Evolutionary conservation across 176 grass and related monocot genomes (phyloP).

Genomic region (Microstegium vimineum): DNA sequence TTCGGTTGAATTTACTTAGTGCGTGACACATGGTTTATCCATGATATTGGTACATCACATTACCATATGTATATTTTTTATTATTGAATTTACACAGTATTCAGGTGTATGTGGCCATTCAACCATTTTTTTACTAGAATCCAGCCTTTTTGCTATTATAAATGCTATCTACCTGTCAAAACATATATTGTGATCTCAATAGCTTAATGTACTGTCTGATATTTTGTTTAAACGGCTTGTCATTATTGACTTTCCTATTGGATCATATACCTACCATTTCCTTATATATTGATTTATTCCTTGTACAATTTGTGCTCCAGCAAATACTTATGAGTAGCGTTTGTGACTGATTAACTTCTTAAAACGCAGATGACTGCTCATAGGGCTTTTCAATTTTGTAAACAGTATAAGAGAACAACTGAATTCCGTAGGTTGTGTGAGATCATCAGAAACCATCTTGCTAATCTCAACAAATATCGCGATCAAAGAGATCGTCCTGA

Average conservation of each 20-base stretch:
- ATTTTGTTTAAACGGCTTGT: neutral
- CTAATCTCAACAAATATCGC: slow-evolving; percentile 92
- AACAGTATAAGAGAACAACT: slow-evolving; percentile 91
- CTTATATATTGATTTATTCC: neutral
- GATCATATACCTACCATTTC: neutral
- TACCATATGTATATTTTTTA: neutral
- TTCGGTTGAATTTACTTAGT: slow-evolving; percentile 6
- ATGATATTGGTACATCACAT: neutral
- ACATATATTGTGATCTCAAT: neutral
- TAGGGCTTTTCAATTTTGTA: slow-evolving; percentile 94
- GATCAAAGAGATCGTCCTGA: slow-evolving; percentile 95
- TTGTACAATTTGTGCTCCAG: neutral
- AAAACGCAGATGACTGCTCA: slow-evolving; percentile 87
- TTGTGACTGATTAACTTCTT: neutral
- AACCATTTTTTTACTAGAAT: neutral
- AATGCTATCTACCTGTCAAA: neutral
- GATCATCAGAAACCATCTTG: slow-evolving; percentile 92
- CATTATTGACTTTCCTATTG: neutral
- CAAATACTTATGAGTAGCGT: neutral
- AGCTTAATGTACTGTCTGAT: neutral
- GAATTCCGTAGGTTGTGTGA: slow-evolving; percentile 97
- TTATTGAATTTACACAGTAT: no score
- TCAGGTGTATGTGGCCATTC: neutral
- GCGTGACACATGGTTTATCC: neutral
- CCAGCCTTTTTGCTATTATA: neutral